Conservation (phyloP, 1,284 basidiomycete species). For the Paramarasmius palmivorus region DNA sequence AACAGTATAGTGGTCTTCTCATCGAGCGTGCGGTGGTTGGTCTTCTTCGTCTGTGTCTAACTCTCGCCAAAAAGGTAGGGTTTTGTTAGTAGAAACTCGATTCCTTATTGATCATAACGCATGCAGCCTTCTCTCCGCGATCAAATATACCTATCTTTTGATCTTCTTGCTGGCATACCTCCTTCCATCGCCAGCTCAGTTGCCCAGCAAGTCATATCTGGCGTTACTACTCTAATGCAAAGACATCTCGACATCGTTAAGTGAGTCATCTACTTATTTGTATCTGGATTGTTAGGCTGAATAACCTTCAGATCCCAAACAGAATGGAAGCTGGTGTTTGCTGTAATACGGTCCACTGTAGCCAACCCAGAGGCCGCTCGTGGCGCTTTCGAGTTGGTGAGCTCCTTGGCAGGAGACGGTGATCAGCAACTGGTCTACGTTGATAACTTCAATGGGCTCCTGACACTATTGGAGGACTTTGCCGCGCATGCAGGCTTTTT, state of each 20-base stretch:
- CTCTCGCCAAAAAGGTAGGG: slow-evolving; percentile 76
- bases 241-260: slow-evolving; percentile 73
- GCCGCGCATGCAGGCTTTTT: slow-evolving; percentile 70
- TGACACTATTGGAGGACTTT: slow-evolving; percentile 87
- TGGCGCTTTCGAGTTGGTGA: slow-evolving; percentile 78
- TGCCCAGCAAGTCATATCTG: slow-evolving; percentile 89
- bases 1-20: slow-evolving; percentile 84
- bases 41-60: slow-evolving; percentile 76
- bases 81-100: slow-evolving; percentile 3
- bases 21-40: slow-evolving; percentile 97
- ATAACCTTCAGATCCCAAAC: slow-evolving; percentile 70
- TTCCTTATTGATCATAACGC: slow-evolving; percentile 18
- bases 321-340: slow-evolving; percentile 94
- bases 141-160: slow-evolving; percentile 92
- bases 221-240: slow-evolving; percentile 78
- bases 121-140: slow-evolving; percentile 75
- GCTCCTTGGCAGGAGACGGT: slow-evolving; percentile 60
- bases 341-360: slow-evolving; percentile 85
- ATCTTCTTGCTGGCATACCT: slow-evolving; percentile 84
- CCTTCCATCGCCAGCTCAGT: slow-evolving; percentile 78
- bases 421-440: slow-evolving; percentile 59
- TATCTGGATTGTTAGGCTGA: neutral
- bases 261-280: slow-evolving; percentile 34
- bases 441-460: slow-evolving; percentile 84
- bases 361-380: slow-evolving; percentile 88